These are phyloP conservation scores for Globisporangium irregulare DNA, from an alignment of 352 stramenopile genomes.

Conservation along the genomic window DNA sequence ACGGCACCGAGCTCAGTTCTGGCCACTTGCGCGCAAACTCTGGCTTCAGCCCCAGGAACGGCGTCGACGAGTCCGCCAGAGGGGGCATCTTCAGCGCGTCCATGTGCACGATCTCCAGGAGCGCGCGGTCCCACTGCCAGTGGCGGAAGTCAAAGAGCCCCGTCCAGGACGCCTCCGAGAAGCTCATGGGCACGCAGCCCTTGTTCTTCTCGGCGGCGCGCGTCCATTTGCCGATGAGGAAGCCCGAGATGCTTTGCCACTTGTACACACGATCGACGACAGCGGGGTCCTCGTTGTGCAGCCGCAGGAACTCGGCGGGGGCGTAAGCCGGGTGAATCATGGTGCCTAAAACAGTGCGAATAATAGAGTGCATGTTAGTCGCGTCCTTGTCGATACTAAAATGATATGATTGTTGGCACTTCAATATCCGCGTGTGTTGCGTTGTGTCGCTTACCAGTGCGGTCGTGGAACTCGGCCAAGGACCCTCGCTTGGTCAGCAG, in stretches of 20 bases:
- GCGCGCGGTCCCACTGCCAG: slow-evolving; percentile 78
- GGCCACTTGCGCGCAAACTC: slow-evolving; percentile 73
- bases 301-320: slow-evolving; percentile 79
- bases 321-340: slow-evolving; percentile 90
- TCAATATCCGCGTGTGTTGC: background rate
- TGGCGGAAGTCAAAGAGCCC: slow-evolving; percentile 90
- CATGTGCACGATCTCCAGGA: slow-evolving; percentile 77
- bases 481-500: slow-evolving; percentile 32
- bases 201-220: slow-evolving; percentile 22
- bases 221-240: slow-evolving; percentile 88
- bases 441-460: slow-evolving; percentile 37
- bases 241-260: slow-evolving; percentile 90
- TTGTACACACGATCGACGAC: slow-evolving; percentile 51
- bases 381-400: background rate
- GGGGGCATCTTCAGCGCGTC: slow-evolving; percentile 64
- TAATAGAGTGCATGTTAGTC: background rate
- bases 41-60: slow-evolving; percentile 50
- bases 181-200: slow-evolving; percentile 81
- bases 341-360: slow-evolving; percentile 29
- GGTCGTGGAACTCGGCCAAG: slow-evolving; percentile 60
- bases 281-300: slow-evolving; percentile 59
- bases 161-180: slow-evolving; percentile 94
- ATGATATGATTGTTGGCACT: background rate
- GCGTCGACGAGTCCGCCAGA: slow-evolving; percentile 64
- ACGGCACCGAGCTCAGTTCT: slow-evolving; percentile 56